Percentiles rank a stretch among this genome's conserved stretches.
Evolutionary conservation across 345 rosid species (phyloP).

Genomic region (Erucastrum elatum): DNA sequence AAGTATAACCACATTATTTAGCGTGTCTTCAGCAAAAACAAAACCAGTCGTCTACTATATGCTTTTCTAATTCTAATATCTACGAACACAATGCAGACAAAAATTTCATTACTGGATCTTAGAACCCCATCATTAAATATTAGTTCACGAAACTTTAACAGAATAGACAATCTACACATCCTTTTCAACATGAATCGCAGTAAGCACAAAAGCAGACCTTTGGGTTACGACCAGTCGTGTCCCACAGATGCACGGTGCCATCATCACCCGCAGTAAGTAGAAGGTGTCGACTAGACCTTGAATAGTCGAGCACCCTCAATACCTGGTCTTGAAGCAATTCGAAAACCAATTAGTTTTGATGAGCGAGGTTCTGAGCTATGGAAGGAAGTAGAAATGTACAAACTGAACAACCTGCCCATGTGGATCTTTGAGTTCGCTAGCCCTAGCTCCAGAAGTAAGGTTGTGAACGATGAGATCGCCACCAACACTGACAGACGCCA

Average conservation of each 20-base stretch:
- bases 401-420: conserved; percentile 77
- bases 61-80: too few species aligned
- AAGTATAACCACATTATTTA: conserved; percentile 11
- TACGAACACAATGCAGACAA: too few species aligned
- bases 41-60: too few species aligned
- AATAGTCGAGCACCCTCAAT: conserved; percentile 94
- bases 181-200: neutral
- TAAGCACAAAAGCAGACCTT: conserved; percentile 54
- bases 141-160: neutral
- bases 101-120: too few species aligned
- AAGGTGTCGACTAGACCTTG: conserved; percentile 84
- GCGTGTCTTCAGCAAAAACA: neutral
- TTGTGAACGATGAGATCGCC: conserved; percentile 94
- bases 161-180: neutral
- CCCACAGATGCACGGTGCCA: conserved; percentile 96
- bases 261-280: conserved; percentile 98
- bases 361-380: conserved; percentile 10
- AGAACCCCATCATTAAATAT: neutral
- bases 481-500: conserved; percentile 87
- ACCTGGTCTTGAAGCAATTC: conserved; percentile 88
- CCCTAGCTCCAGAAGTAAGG: conserved; percentile 90
- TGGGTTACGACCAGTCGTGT: conserved; percentile 85
- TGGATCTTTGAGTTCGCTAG: conserved; percentile 93
- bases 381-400: conserved; percentile 28
- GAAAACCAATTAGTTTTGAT: conserved; percentile 25